phyloP scores from a whole-genome alignment of 2,329 filamentous ascomycete genomes.

The Fusarium chaquense region DNA sequence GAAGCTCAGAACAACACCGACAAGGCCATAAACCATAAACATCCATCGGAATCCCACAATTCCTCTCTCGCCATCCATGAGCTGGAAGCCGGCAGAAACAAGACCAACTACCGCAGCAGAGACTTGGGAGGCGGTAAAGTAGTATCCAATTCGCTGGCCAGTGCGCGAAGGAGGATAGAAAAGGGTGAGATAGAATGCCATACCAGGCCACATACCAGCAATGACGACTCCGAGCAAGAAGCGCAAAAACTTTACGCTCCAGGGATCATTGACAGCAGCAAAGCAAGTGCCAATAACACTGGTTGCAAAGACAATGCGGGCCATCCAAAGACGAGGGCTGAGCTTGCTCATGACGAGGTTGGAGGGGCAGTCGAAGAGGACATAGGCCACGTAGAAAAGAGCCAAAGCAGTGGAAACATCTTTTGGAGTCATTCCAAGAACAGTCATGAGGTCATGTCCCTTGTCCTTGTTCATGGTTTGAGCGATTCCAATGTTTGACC shows the following conservation, averaged over 20 bases:
- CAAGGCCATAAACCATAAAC: constrained; percentile 88
- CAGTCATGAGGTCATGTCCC: constrained; percentile 79
- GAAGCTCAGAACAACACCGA: constrained; percentile 78
- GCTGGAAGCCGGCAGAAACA: constrained; percentile 89
- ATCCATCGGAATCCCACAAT: constrained; percentile 91
- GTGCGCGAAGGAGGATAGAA: constrained; percentile 91
- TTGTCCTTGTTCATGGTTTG: constrained; percentile 87
- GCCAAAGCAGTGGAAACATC: constrained; percentile 87
- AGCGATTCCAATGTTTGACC: constrained; percentile 91
- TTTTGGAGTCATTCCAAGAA: constrained; percentile 76
- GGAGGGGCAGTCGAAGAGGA: constrained; percentile 88
- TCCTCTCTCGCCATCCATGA: constrained; percentile 84
- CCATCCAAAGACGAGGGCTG: constrained; percentile 91
- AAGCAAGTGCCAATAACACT: constrained; percentile 87
- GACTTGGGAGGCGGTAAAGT: constrained; percentile 89
- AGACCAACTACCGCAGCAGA: constrained; percentile 90
- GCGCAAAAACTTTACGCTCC: constrained; percentile 89
- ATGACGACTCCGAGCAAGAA: constrained; percentile 88
- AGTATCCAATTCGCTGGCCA: constrained; percentile 88
- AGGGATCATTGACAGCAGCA: constrained; percentile 82
- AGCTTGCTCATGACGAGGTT: constrained; percentile 90
- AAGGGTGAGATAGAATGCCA: constrained; percentile 91
- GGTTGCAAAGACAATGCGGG: constrained; percentile 87
- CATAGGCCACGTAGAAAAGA: constrained; percentile 92
- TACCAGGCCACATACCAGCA: constrained; percentile 94